A percentile compares a stretch with the other conserved stretches of the same genome.
These are phyloP conservation scores for Trametes cingulata DNA, from an alignment of 768 basidiomycete species.

Conservation along the genomic window DNA sequence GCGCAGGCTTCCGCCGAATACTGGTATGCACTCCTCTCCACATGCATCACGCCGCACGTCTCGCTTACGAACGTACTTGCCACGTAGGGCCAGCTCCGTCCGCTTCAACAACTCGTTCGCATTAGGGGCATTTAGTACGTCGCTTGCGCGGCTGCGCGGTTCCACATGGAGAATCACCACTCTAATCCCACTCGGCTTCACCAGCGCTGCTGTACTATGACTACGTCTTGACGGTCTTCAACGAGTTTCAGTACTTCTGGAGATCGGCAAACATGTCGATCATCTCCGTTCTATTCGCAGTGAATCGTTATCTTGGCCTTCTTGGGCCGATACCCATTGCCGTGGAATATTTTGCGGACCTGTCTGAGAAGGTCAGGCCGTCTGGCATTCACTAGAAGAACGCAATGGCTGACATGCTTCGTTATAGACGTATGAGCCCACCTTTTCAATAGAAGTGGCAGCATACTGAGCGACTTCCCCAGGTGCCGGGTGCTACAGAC, in stretches of 20 bases:
- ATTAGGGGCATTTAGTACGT: constrained; percentile 5
- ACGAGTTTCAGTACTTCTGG: constrained; percentile 52
- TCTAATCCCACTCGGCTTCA: not conserved
- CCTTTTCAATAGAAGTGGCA: not conserved
- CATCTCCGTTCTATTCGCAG: constrained; percentile 25
- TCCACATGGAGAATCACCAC: not conserved
- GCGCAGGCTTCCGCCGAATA: constrained; percentile 9
- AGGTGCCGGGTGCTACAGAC: constrained; percentile 12
- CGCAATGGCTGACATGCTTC: not conserved
- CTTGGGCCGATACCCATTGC: constrained; percentile 25
- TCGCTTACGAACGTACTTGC: constrained; percentile 7
- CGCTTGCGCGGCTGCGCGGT: not conserved
- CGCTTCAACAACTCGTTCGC: constrained; percentile 9
- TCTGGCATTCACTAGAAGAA: no score
- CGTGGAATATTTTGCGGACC: constrained; percentile 8
- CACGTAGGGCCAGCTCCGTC: constrained; percentile 5
- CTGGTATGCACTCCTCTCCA: not conserved
- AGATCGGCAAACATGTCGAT: constrained; percentile 14
- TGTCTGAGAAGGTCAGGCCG: constrained; percentile 6
- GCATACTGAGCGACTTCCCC: not conserved
- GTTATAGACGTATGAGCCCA: not conserved
- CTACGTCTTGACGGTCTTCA: constrained; percentile 44
- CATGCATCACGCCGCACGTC: not conserved
- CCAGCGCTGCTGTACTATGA: constrained; percentile 44
- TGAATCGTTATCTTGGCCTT: constrained; percentile 27